These are phyloP conservation scores for Starmera stellimalicola DNA, from an alignment of 1,139 yeast species.

Conservation along the genomic window DNA sequence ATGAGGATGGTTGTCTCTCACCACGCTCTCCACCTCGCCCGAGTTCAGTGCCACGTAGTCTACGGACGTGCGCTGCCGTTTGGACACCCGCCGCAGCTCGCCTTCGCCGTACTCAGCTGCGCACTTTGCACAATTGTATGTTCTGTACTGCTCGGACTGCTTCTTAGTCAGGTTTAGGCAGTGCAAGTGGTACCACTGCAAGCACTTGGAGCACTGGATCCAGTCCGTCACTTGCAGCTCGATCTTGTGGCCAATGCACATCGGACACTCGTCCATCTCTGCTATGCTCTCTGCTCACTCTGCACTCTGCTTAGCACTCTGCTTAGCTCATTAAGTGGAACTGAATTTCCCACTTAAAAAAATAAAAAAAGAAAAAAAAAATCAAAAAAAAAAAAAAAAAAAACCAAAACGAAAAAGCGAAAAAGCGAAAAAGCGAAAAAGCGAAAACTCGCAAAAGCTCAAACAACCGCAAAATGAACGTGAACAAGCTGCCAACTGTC, in stretches of 20 bases:
- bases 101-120: conserved; percentile 40
- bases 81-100: conserved; percentile 43
- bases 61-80: conserved; percentile 41
- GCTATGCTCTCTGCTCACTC: too few species aligned
- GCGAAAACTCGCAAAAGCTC: too few species aligned
- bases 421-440: too few species aligned
- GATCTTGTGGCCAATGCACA: neutral
- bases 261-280: conserved; percentile 1
- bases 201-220: conserved; percentile 57
- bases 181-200: conserved; percentile 49
- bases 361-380: too few species aligned
- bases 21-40: conserved; percentile 52
- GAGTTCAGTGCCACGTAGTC: conserved; percentile 78
- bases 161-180: conserved; percentile 36
- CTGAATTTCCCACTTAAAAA: too few species aligned
- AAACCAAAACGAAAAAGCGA: too few species aligned
- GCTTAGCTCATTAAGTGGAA: too few species aligned
- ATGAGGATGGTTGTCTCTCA: conserved; percentile 56
- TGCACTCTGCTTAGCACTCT: too few species aligned
- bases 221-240: conserved; percentile 26
- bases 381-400: too few species aligned
- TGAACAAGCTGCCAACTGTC: too few species aligned
- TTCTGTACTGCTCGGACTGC: conserved; percentile 32
- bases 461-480: too few species aligned
- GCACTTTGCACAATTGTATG: conserved; percentile 51